Evolutionary conservation across 2,329 filamentous ascomycete genomes (phyloP).

Genomic region (Alternaria alternata): DNA sequence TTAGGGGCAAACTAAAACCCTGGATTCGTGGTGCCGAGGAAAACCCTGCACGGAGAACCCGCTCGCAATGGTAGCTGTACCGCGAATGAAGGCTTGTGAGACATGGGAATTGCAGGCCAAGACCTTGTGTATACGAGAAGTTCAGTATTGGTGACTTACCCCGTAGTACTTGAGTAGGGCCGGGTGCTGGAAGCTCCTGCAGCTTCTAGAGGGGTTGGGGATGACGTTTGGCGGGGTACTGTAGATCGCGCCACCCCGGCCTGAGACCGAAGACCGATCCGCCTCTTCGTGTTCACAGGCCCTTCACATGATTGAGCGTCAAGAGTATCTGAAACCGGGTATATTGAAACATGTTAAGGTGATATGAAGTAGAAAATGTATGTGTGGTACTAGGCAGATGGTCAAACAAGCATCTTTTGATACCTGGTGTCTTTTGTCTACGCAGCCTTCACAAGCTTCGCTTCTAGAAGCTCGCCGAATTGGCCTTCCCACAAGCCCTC

Average conservation of each 20-base stretch:
- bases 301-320: neutral
- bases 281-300: neutral
- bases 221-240: constrained; percentile 34
- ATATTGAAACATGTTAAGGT: constrained; percentile 9
- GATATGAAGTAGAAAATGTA: neutral
- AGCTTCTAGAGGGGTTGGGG: constrained; percentile 14
- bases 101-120: neutral
- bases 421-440: neutral
- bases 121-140: neutral
- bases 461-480: constrained; percentile 41
- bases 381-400: neutral
- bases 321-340: neutral
- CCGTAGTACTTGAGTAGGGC: neutral
- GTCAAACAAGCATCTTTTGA: neutral
- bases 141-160: neutral
- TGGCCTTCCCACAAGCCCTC: constrained; percentile 35
- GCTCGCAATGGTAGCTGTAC: constrained; percentile 7
- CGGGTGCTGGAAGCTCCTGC: constrained; percentile 4
- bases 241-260: constrained; percentile 5
- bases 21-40: constrained; percentile 17
- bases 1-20: constrained; percentile 16
- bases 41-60: constrained; percentile 12
- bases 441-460: constrained; percentile 39
- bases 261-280: neutral
- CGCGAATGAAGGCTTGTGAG: neutral